Percentiles rank a stretch among this genome's conserved stretches.
phyloP scores from a whole-genome alignment of 2,329 filamentous ascomycete genomes.

The Curvularia eragrostidis region DNA sequence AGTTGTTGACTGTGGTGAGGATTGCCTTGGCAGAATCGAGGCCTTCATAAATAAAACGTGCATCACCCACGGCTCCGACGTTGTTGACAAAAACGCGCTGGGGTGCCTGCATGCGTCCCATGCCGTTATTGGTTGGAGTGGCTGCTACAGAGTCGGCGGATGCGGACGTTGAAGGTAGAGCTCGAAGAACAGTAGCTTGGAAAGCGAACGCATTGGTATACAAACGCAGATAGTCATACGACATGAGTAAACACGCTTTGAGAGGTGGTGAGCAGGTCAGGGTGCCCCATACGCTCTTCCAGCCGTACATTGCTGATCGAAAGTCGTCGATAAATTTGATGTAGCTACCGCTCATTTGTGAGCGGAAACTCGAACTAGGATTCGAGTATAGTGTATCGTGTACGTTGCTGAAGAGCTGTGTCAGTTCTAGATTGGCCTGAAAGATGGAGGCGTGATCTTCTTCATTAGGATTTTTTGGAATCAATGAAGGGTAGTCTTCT shows the following conservation, averaged over 20 bases:
- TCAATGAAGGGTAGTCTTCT: slow-evolving; percentile 71
- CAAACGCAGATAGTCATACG: slow-evolving; percentile 74
- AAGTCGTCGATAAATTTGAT: slow-evolving; percentile 80
- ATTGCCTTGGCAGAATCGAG: slow-evolving; percentile 59
- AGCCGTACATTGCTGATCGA: slow-evolving; percentile 69
- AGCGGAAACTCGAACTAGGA: slow-evolving; percentile 71
- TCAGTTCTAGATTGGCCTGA: slow-evolving; percentile 74
- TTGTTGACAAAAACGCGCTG: slow-evolving; percentile 58
- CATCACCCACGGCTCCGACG: slow-evolving; percentile 57
- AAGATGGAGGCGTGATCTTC: slow-evolving; percentile 74
- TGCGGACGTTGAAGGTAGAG: slow-evolving; percentile 43
- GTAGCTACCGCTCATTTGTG: slow-evolving; percentile 74
- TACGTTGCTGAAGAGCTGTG: slow-evolving; percentile 74
- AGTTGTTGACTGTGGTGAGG: slow-evolving; percentile 59
- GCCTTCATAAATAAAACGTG: slow-evolving; percentile 59
- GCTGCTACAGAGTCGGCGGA: slow-evolving; percentile 15
- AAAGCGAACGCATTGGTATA: slow-evolving; percentile 80
- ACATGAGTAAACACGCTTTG: slow-evolving; percentile 71
- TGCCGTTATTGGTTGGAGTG: slow-evolving; percentile 1
- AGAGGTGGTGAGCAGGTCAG: slow-evolving; percentile 70
- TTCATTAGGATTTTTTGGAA: slow-evolving; percentile 63
- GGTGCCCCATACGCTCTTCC: slow-evolving; percentile 74
- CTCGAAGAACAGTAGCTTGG: slow-evolving; percentile 67
- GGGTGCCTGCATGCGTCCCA: slow-evolving; percentile 43
- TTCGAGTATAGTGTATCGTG: slow-evolving; percentile 77